Evolutionary conservation across 768 basidiomycete species (phyloP), one percentile per base, ranked within the genome.

Genomic region (Tylopilus rubrobrunneus): DNA sequence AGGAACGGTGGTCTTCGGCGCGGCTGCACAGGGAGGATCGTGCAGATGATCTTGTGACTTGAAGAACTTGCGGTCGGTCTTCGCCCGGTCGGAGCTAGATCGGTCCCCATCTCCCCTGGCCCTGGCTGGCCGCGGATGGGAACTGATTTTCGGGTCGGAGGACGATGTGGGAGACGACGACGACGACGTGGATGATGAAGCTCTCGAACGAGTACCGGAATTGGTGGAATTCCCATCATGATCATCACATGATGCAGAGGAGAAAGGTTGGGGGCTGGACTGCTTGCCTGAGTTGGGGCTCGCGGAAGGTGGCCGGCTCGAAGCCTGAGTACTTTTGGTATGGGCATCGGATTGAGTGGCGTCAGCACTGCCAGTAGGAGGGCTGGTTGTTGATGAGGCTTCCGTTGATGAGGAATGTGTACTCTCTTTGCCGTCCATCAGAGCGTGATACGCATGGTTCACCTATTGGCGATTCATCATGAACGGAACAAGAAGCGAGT

Each of bases 391-490:
- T 27, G 67, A 62, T 12, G 67, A 60, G 33, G 65, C 54, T 45
- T 70, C 68, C 48, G 61, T 42, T 40, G 69, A 62, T 44, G 61
- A 58, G 23, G 67, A 63, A 57, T 62, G 65, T 23, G 61, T 56
- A 37, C 65, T 71, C 51, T 72, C 69, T 61, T 62, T 68, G 50
- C 77, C 75, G 56, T 76, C 75, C 62, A 78, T 75, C 46, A 85
- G 66, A 28, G 74, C 69, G 50, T 77, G 77, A 72, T 86, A 85
- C 33, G 84, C 83, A 41, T 76, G 62, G 62, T 79, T 80, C 52
- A 79, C 76, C 83, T 84, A 34, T 45, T 10, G 21, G 21, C 1
- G 28, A 48, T 51, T 36, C 23, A 12, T 42, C 44, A 41, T 23
- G 45, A 49, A 56, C 33, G 10, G 48, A 45, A 29, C 46, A 51